Percentiles rank a stretch among this genome's conserved stretches.
Conservation (phyloP, 768 basidiomycete genomes). For the Leccinum imitatum region DNA sequence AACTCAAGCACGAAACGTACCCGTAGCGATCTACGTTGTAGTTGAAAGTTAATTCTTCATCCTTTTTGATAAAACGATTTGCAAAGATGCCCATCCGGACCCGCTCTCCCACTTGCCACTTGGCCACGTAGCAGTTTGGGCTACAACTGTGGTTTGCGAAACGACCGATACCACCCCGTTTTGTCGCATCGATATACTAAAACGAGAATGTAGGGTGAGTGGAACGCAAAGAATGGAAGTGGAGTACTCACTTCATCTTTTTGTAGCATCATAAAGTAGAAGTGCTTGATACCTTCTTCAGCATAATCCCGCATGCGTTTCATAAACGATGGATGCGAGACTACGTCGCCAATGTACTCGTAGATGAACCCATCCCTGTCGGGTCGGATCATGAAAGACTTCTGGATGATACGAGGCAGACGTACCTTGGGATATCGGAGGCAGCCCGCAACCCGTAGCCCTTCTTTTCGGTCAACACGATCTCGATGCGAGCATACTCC, state of each 20-base stretch:
- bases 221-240: background rate
- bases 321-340: constrained; percentile 81
- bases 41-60: constrained; percentile 95
- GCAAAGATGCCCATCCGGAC: constrained; percentile 99
- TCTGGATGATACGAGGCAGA: constrained; percentile 7
- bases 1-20: constrained; percentile 44
- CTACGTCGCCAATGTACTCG: constrained; percentile 97
- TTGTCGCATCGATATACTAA: constrained; percentile 97
- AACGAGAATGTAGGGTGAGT: background rate
- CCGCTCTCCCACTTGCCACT: constrained; percentile 89
- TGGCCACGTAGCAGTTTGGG: constrained; percentile 97
- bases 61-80: constrained; percentile 69
- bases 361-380: constrained; percentile 89
- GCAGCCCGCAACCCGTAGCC: constrained; percentile 90
- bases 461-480: constrained; percentile 93
- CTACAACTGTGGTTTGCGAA: constrained; percentile 98
- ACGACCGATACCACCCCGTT: constrained; percentile 92
- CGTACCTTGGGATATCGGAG: constrained; percentile 62
- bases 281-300: constrained; percentile 90
- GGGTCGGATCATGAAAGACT: constrained; percentile 7
- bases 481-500: constrained; percentile 82
- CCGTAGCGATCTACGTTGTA: constrained; percentile 99
- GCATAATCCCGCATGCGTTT: constrained; percentile 93
- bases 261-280: constrained; percentile 99
- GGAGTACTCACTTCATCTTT: constrained; percentile 78